Evolutionary conservation across 73 alveolate genomes (phyloP).

Genomic region (Effrenium voratum): DNA sequence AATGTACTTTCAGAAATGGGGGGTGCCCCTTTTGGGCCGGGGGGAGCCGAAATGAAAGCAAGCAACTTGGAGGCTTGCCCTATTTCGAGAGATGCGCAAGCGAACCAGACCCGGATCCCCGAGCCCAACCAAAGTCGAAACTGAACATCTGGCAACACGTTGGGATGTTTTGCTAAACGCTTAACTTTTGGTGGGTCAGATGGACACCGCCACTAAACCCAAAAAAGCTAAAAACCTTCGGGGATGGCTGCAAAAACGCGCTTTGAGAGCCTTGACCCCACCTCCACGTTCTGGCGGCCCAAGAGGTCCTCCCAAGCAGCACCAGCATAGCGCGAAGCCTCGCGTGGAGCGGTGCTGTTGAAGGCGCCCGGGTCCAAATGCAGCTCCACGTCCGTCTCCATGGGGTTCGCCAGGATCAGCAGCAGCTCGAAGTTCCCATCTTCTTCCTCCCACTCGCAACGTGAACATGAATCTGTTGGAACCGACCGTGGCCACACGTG

Average conservation of each 20-base stretch:
- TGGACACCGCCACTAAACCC: background rate
- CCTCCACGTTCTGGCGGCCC: constrained; percentile 41
- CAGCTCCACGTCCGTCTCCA: constrained; percentile 41
- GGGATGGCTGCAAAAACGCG: background rate
- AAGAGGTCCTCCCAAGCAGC: background rate
- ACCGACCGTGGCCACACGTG: background rate
- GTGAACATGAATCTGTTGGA: background rate
- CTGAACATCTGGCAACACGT: too few relatives aligned
- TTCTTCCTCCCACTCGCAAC: background rate
- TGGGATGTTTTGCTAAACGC: background rate
- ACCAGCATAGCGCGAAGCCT: background rate
- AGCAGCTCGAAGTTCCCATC: background rate
- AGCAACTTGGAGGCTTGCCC: too few relatives aligned
- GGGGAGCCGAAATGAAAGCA: too few relatives aligned
- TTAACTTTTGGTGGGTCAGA: background rate
- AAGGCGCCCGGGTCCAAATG: constrained; percentile 40
- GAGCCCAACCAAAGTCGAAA: too few relatives aligned
- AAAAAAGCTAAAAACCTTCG: too few relatives aligned
- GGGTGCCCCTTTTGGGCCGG: too few relatives aligned
- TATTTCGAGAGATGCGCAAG: too few relatives aligned
- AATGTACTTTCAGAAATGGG: too few relatives aligned
- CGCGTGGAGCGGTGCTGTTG: background rate
- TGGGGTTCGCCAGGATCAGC: constrained; percentile 46
- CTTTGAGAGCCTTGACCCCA: background rate
- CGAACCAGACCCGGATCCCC: too few relatives aligned